Evolutionary conservation across 805 yeast genomes (phyloP), one percentile per base, ranked within the genome.

Genomic region (Pichia kluyveri): DNA sequence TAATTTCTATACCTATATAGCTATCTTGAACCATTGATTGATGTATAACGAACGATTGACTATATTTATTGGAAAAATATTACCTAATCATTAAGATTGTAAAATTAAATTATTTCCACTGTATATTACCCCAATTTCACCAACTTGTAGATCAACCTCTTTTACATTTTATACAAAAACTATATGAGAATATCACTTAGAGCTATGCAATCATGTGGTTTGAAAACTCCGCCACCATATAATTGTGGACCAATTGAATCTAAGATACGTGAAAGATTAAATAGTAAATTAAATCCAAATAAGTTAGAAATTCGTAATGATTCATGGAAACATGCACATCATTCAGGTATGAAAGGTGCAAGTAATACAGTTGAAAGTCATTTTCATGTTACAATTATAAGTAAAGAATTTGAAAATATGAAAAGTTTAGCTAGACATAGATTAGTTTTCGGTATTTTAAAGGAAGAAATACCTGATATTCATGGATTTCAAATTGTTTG

Each of bases 401-500:
- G 90, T 56, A 79, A 79, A 36, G 71, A 66, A 44, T 90, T 90
- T 60, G 65, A 67, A 36, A 90, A 44, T 12, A 27, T 32, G 9
- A 34, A 88, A 0, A 71, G 79, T 60, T 91, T 96, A 0, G 65
- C 77, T 32, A 76, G 98, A 62, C 98, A 90, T 67, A 67, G 97
- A 50, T 59, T 82, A 60, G 73, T 91, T 0, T 90, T 87, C 61
- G 67, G 68, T 44, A 60, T 86, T 43, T 69, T 91, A 41, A 79
- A 77, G 46, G 86, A 86, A 30, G 96, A 90, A 60, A 67, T 90
- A 57, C 72, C 77, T 32, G 75, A 79, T 1, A 79, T 91, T 18
- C 98, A 90, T 68, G 96, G 97, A 0, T 69, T 90, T 51, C 96
- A 88, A 61, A 73, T 90, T 67, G 80, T 80, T 62, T 83, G 96